phyloP scores from a whole-genome alignment of 2,329 filamentous ascomycete species.

The Microcera coccophila region DNA sequence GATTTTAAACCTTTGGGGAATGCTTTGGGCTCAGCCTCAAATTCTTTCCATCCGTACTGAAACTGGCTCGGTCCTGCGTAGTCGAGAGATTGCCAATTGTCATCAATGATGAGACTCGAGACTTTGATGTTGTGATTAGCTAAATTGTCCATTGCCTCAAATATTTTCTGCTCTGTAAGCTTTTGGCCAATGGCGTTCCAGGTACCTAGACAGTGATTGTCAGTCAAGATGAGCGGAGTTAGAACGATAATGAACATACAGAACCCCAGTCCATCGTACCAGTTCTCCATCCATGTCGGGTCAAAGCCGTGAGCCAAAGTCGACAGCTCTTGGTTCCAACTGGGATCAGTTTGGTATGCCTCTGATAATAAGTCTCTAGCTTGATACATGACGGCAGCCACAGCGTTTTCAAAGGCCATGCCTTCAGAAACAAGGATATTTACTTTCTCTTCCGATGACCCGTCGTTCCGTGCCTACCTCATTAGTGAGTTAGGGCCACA shows the following conservation, averaged over 20 bases:
- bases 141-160: conserved; percentile 69
- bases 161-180: conserved; percentile 75
- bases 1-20: conserved; percentile 79
- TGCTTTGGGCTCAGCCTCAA: conserved; percentile 75
- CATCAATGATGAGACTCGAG: conserved; percentile 87
- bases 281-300: conserved; percentile 72
- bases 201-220: conserved; percentile 56
- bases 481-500: conserved; percentile 18
- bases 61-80: conserved; percentile 48
- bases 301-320: conserved; percentile 47
- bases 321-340: conserved; percentile 45
- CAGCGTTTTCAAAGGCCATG: conserved; percentile 67
- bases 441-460: conserved; percentile 48
- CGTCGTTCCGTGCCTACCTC: conserved; percentile 63
- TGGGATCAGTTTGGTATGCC: conserved; percentile 40
- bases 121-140: conserved; percentile 70
- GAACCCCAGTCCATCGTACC: conserved; percentile 90
- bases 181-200: conserved; percentile 91
- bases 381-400: conserved; percentile 81
- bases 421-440: conserved; percentile 68
- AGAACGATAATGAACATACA: conserved; percentile 49
- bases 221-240: conserved; percentile 6
- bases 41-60: conserved; percentile 68
- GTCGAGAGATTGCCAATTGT: conserved; percentile 87
- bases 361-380: conserved; percentile 56